Base-by-base conservation (phyloP, 768 basidiomycete species). In the Leccinum longicurvipes region DNA sequence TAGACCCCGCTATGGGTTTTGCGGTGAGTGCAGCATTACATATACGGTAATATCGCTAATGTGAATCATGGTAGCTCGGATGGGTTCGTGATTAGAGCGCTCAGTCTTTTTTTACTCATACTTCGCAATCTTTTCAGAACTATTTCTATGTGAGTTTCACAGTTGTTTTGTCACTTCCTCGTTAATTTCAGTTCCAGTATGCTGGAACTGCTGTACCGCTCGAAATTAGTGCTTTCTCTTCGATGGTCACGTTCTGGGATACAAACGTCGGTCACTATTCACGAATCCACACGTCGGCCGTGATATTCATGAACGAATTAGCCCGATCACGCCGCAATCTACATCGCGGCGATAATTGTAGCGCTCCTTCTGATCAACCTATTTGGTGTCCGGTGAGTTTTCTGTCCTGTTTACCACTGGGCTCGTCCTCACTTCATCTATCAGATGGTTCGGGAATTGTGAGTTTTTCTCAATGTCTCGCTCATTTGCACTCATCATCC, bases 171-270 rank as follows among this genome's bases (percentile, higher is more conserved):
- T 54, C 23, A 11, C 10, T 11, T 51, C 6, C 10, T 4, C 24
- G 7, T 53, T 54, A 8, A 60, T 3, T 14, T 11, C 6, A 47
- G 24, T 3, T 21, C 19, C 4, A 67, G 65, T 60, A 47, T 53
- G n/a, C 50, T 36, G 62, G 54, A n/a, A 78, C 77, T 58, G 74
- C 77, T 5, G 63, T 80, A 15, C 77, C 79, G 3, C 75, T 79
- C 21, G 81, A 82, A 61, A 73, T 83, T 39, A 77, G 77, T 21
- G 82, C 82, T 2, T 75, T 78, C 7, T 68, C 77, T n/a, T 68
- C 80, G 19, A 63, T 84, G 51, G 72, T 83, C 49, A 66, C 72
- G 29, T 82, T 78, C 68, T 84, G 82, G 82, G 76, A 78, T 64
- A 15, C 9, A 5, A 46, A 67, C n/a, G 64, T 67, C 19, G 50